Conservation (phyloP, 441 rosid species). For the Capsella rubella region DNA sequence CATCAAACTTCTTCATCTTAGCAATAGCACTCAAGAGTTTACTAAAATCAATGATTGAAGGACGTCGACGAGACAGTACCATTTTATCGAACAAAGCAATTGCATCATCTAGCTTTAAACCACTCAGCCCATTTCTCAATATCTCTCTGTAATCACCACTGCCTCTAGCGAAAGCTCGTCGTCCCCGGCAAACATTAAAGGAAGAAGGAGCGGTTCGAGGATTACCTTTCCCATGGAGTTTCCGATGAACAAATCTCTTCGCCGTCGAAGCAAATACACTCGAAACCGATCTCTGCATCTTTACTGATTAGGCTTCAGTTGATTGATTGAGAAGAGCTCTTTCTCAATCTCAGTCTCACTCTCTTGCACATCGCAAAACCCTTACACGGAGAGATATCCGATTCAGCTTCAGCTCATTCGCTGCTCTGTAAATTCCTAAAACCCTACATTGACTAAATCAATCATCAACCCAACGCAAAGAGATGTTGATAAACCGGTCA, state of each 20-base stretch:
- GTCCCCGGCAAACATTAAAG: not conserved
- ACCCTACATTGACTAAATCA: too few species aligned
- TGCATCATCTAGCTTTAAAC: not conserved
- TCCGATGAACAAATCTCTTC: not conserved
- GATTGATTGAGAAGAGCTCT: too few species aligned
- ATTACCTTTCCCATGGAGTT: not conserved
- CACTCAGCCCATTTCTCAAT: not conserved
- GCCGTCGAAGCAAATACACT: not conserved
- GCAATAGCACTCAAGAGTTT: not conserved
- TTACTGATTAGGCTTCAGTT: not conserved
- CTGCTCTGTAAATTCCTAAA: too few species aligned
- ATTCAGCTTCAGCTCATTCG: too few species aligned
- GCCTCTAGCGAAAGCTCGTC: not conserved
- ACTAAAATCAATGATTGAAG: not conserved
- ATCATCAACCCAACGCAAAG: not conserved
- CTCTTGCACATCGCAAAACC: too few species aligned
- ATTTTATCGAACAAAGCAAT: not conserved
- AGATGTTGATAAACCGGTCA: not conserved
- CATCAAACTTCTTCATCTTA: not conserved
- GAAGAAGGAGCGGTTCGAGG: not conserved
- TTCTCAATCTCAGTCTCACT: too few species aligned
- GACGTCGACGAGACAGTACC: not conserved
- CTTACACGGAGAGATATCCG: too few species aligned
- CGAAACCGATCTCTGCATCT: not conserved
- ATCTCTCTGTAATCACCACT: not conserved